Base-by-base conservation (phyloP, 345 rosid genomes). In the Murraya koenigii region DNA sequence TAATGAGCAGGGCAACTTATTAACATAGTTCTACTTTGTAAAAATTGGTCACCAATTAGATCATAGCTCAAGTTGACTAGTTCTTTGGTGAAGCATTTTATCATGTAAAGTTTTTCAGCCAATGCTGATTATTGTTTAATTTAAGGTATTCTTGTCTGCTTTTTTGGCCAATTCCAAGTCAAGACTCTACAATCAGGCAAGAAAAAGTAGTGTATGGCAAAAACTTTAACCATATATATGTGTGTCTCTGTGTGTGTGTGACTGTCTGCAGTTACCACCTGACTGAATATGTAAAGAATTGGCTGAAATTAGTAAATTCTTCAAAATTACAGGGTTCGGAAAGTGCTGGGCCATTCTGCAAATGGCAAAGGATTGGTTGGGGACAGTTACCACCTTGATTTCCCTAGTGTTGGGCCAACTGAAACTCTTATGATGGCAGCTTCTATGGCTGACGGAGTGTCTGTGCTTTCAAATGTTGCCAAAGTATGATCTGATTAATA, bases 351-450 rank as follows among this genome's bases (percentile, higher is more conserved):
- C 56, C 75, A 52, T 80, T 74, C 81, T 44, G 79, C 77, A 70
- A 83, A 80, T 65, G 77, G 84, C 61, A 69, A 62, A 72, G 83
- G 83, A 72, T 69, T 83, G 78, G 64, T 77, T 26, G 87, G 85
- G 11, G 85, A 83, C 2, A 77, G 55, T 36, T 84, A 79, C 69
- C 79, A 52, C 41, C 85, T 84, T 35, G 85, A 79, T 71, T 82
- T 77, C 67, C 85, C 81, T 0, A 85, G 85, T 49, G 87, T 80
- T 64, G 83, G 83, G 15, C 83, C 85, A 33, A 84, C 79, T 35
- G 83, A 82, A 82, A 81, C 85, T 74, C 87, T 84, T 71, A 79
- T 79, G 87, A 84, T 81, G 87, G 87, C 87, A 35, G 81, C 85
- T 15, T 82, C 72, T 59, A 41, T 85, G 81, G 87, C 85, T n/a